phyloP scores from a whole-genome alignment of 176 grass and related monocot species.

The Microstegium vimineum region DNA sequence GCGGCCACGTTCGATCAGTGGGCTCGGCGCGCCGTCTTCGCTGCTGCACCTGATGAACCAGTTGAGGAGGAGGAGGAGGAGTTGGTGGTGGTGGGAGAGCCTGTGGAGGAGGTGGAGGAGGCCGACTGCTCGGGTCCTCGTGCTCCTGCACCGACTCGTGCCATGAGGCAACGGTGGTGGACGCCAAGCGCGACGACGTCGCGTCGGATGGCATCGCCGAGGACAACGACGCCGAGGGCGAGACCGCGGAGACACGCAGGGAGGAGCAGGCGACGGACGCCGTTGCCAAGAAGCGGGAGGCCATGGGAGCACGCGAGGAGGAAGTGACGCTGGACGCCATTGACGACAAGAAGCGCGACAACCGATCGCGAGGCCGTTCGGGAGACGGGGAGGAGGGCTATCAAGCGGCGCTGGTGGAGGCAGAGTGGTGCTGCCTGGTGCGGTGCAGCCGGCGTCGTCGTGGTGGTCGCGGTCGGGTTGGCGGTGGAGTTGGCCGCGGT shows the following conservation, averaged over 20 bases:
- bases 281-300: background rate
- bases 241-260: background rate
- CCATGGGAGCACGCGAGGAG: background rate
- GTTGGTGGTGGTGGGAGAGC: background rate
- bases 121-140: background rate
- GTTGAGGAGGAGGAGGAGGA: background rate
- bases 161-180: background rate
- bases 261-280: background rate
- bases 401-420: background rate
- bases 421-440: slow-evolving; percentile 10
- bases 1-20: slow-evolving; percentile 10
- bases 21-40: background rate
- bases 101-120: background rate
- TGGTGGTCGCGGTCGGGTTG: slow-evolving; percentile 2
- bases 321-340: background rate
- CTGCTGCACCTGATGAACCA: background rate
- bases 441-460: slow-evolving; percentile 4
- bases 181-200: background rate
- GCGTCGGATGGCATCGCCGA: background rate
- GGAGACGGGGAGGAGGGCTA: background rate
- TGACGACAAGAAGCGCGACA: background rate
- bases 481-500: slow-evolving; percentile 28
- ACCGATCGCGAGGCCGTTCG: background rate
- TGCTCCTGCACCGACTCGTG: slow-evolving; percentile 49
- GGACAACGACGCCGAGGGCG: background rate